Conservation (phyloP, 371 early-diverging fungal genomes). For the Lichtheimia hyalospora region DNA sequence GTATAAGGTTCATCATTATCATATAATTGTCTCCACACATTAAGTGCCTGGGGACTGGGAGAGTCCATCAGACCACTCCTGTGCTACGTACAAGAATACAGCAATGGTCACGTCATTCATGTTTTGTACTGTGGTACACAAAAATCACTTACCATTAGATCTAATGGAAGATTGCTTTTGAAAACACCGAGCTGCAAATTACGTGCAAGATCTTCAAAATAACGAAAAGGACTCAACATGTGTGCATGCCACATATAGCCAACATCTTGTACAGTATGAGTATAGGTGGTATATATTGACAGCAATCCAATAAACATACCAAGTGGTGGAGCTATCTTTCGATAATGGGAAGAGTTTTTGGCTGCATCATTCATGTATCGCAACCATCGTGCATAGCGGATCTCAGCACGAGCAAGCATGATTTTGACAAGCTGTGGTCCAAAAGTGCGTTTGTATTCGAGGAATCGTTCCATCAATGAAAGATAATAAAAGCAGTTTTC, state of each 20-base stretch:
- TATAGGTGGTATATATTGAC: too few species aligned
- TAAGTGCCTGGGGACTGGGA: too few species aligned
- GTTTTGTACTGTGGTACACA: too few species aligned
- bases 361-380: neutral
- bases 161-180: constrained; percentile 4
- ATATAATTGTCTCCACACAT: neutral
- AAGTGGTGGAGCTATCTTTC: constrained; percentile 2
- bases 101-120: too few species aligned
- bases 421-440: neutral
- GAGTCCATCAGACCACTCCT: too few species aligned
- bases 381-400: constrained; percentile 7
- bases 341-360: neutral
- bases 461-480: constrained; percentile 15
- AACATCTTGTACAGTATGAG: too few species aligned
- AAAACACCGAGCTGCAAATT: constrained; percentile 6
- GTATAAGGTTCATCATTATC: constrained; percentile 3
- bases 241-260: constrained; percentile 45
- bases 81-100: too few species aligned
- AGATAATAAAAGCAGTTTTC: constrained; percentile 13
- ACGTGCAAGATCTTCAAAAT: constrained; percentile 38
- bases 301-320: neutral
- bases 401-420: constrained; percentile 13
- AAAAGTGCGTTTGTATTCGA: neutral
- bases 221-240: constrained; percentile 42
- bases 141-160: constrained; percentile 1